phyloP scores from a whole-genome alignment of 345 rosid species.

The Mercurialis annua region DNA sequence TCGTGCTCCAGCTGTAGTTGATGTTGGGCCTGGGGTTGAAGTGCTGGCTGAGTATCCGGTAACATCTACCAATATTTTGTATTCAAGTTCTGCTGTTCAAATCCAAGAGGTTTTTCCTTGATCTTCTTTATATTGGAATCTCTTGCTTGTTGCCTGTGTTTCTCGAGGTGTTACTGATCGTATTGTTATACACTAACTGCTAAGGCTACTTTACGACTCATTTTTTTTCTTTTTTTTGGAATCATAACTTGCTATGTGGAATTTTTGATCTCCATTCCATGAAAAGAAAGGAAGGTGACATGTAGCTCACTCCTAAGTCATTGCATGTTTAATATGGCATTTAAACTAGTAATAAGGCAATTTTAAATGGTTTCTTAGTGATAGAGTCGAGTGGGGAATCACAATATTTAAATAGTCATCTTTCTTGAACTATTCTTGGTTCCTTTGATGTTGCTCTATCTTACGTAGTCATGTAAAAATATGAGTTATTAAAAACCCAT shows the following conservation, averaged over 20 bases:
- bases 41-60: constrained; percentile 78
- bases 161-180: not conserved
- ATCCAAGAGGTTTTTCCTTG: constrained; percentile 62
- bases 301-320: not conserved
- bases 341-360: not conserved
- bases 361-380: not conserved
- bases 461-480: not conserved
- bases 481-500: no score
- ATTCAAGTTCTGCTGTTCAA: constrained; percentile 72
- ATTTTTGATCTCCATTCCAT: constrained; percentile 1
- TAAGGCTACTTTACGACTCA: not conserved
- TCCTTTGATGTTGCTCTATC: not conserved
- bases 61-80: constrained; percentile 57
- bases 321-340: not conserved
- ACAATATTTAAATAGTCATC: not conserved
- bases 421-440: not conserved
- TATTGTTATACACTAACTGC: not conserved
- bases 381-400: not conserved
- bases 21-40: constrained; percentile 77
- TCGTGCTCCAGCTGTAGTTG: constrained; percentile 92
- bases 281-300: not conserved
- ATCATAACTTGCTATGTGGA: not conserved
- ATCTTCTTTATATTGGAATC: not conserved
- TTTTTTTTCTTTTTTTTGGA: not conserved
- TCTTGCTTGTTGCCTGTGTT: not conserved